Base-by-base conservation (phyloP, 2,329 filamentous ascomycete genomes). In the Fusarium sp. region DNA sequence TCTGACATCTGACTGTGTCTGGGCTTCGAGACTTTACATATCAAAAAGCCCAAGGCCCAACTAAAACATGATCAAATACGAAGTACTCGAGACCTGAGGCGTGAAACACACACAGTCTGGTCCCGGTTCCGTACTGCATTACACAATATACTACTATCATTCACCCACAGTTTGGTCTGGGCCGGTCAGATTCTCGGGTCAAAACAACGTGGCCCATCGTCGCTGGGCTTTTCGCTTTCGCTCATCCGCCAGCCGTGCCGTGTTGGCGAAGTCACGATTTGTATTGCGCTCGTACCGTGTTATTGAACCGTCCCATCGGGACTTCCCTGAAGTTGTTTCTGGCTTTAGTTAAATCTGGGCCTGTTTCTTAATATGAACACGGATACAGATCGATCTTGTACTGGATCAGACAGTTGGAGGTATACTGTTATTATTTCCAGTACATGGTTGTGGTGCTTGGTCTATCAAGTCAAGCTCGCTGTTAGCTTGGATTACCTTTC, bases 151-250 rank as follows among this genome's bases (percentile, higher is more conserved):
- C 17, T 45, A 59, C 20, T 43, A 50, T 57, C 39, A 44, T 52
- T 57, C 44, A 44, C 49, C 39, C 46, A 47, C 45, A 56, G 53
- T 17, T n/a, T 37, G 17, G 35, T 51, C 26, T 46, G 28, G 61
- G 20, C 33, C 39, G 32, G 28, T 33, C n/a, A 35, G 60, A 30
- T 32, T 48, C 50, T 62, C 30, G 26, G 59, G 48, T 28, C 33
- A 45, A 35, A 47, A 65, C 22, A 62, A 49, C 44, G 44, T 59
- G 59, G 41, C 43, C 3, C 17, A 30, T 59, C 28, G 28, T 33
- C 24, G 28, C n/a, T 44, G 37, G 28, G 41, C 22, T 50, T 50
- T 37, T 54, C n/a, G 28, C 28, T 30, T 30, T 30, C 28, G 5
- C 28, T 30, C 35, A 37, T 9, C 33, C 14, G 17, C 7, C 15